Evolutionary conservation across 805 yeast species (phyloP), one percentile per base, ranked within the genome.

Genomic region (Kurtzmaniella fragi): DNA sequence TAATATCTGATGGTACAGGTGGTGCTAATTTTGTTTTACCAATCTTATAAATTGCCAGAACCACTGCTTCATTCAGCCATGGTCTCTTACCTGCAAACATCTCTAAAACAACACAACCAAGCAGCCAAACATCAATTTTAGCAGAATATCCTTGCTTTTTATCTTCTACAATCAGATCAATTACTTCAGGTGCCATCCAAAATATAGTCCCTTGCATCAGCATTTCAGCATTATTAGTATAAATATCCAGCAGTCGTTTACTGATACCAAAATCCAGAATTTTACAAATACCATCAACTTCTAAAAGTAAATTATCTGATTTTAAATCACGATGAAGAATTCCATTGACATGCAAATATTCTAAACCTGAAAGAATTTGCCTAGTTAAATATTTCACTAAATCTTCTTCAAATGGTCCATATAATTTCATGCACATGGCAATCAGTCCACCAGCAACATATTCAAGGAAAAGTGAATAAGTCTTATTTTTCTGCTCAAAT

Each of bases 181-280:
- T 89, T 47, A 95, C 96, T 56, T 93, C 99, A 0, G 99, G 99
- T 1, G 99, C 99, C 99, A 93, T 93, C 99, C 99, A 93, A 59
- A 90, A 93, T 1, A 95, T 88, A 0, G 99, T 90, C 17, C 99
- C 99, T 61, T 95, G 96, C 95, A 87, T 88, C 10, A 97, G 90
- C 95, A 90, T 86, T 40, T 88, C 96, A 3, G 96, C 88, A 51
- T 87, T 81, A 58, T 93, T 89, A 25, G 85, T 81, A 57, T 93
- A 91, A 17, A 91, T 86, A 56, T 93, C 90, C 38, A 61, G 54
- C 1, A 70, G 63, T 53, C 80, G 78, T 57, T 88, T 90, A 31
- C 97, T 89, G 38, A 93, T 93, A 34, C 99, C 99, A 65, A 93
- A 93, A 61, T 93, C 99, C 11, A 95, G 84, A 35, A 93, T 93